Percentiles rank a stretch among this genome's conserved stretches.
These are phyloP conservation scores for Dactylorhiza incarnata DNA, from an alignment of 106 monocot genomes.

Conservation along the genomic window DNA sequence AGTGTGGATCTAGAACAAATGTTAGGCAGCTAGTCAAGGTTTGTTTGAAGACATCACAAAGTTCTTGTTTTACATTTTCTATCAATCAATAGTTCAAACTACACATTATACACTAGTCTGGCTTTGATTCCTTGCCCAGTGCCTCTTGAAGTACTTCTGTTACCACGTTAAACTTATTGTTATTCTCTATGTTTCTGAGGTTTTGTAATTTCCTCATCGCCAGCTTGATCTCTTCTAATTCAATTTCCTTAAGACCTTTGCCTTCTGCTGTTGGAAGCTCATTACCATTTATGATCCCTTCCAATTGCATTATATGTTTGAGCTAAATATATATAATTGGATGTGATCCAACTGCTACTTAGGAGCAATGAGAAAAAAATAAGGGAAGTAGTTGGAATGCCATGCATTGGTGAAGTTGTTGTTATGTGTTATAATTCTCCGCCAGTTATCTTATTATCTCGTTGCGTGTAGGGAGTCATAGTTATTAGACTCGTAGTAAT, in stretches of 20 bases:
- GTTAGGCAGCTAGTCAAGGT: conserved; percentile 91
- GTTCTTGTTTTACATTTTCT: background rate
- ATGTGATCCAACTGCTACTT: no score
- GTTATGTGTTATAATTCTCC: no score
- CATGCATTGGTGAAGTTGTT: no score
- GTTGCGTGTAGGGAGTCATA: no score
- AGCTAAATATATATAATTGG: no score
- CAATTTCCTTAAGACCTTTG: background rate
- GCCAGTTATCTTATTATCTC: no score
- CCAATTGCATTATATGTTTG: no score
- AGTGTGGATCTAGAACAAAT: conserved; percentile 40
- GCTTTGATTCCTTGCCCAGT: background rate
- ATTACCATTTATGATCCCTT: background rate
- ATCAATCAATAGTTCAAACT: background rate
- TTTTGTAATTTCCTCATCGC: background rate
- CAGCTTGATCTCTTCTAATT: background rate
- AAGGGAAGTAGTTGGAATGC: no score
- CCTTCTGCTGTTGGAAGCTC: background rate
- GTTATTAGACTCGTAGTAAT: no score
- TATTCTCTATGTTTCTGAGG: background rate
- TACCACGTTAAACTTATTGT: background rate
- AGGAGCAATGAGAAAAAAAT: no score
- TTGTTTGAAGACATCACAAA: conserved; percentile 8
- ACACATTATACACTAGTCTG: background rate
- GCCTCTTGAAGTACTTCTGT: background rate